Evolutionary conservation across 1,284 basidiomycete genomes (phyloP).

Genomic region (Anthracocystis walkeri): DNA sequence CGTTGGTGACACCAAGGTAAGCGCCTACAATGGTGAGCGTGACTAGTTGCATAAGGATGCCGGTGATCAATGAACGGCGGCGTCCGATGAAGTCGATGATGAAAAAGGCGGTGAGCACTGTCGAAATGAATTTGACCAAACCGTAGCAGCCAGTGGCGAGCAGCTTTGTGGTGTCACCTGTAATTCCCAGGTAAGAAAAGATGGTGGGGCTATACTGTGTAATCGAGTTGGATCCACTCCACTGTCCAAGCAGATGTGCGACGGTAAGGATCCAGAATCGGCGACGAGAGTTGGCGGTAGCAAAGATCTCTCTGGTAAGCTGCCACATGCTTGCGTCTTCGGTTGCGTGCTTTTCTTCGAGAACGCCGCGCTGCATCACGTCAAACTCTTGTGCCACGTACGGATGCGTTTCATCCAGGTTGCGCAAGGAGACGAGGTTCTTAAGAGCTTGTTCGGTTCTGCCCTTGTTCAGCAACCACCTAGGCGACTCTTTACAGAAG

Average conservation of each 20-base stretch:
- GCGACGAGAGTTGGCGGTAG: constrained; percentile 7
- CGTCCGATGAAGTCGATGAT: constrained; percentile 21
- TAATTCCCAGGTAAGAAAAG: constrained; percentile 11
- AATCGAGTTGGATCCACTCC: constrained; percentile 12
- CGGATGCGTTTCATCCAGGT: constrained; percentile 5
- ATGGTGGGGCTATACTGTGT: constrained; percentile 12
- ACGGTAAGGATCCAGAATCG: constrained; percentile 7
- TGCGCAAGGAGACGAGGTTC: constrained; percentile 72
- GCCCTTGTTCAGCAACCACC: constrained; percentile 81
- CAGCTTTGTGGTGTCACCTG: constrained; percentile 4
- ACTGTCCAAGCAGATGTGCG: constrained; percentile 13
- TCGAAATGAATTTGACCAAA: constrained; percentile 7
- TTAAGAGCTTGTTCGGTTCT: constrained; percentile 74
- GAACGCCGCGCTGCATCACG: constrained; percentile 5
- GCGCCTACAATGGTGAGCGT: constrained; percentile 11
- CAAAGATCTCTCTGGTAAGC: constrained; percentile 7
- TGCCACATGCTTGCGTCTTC: constrained; percentile 7
- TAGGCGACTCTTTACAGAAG: constrained; percentile 79
- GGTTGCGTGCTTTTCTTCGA: constrained; percentile 7
- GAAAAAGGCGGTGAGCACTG: constrained; percentile 10
- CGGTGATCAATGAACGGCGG: constrained; percentile 11
- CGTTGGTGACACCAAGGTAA: constrained; percentile 19
- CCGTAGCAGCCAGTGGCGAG: constrained; percentile 13
- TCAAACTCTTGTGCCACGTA: constrained; percentile 14
- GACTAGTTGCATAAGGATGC: constrained; percentile 12